A percentile compares a stretch with the other conserved stretches of the same genome.
Conservation (phyloP, 768 basidiomycete species). For the Mycena rosella region DNA sequence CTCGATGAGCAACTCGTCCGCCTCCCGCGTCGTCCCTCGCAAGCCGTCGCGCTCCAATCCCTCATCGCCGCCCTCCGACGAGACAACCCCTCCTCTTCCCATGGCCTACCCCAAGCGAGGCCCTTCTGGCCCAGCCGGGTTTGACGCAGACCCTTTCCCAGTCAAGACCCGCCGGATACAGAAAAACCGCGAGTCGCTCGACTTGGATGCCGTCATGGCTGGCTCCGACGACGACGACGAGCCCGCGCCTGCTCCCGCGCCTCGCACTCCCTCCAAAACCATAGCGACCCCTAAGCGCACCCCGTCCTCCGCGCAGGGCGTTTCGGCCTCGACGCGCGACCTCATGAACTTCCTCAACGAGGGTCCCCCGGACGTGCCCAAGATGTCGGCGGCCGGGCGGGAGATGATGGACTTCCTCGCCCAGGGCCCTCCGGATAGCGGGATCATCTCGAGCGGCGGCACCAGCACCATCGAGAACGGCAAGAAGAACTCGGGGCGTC, state of each 20-base stretch:
- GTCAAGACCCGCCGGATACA: constrained; percentile 65
- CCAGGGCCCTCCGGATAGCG: constrained; percentile 66
- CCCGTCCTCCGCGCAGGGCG: constrained; percentile 42
- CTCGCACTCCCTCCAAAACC: constrained; percentile 37
- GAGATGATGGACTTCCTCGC: constrained; percentile 71
- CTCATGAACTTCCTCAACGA: constrained; percentile 69
- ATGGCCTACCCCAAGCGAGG: constrained; percentile 42
- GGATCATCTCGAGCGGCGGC: constrained; percentile 52
- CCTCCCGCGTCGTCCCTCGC: constrained; percentile 36
- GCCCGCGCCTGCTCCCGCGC: constrained; percentile 36
- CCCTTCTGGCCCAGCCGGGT: constrained; percentile 38
- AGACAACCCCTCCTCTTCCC: constrained; percentile 42
- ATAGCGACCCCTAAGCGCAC: constrained; percentile 37
- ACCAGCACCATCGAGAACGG: constrained; percentile 54
- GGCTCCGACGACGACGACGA: constrained; percentile 73
- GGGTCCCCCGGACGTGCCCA: constrained; percentile 62
- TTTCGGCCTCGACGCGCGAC: constrained; percentile 63
- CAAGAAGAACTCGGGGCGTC: constrained; percentile 67
- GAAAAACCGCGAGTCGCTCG: constrained; percentile 74
- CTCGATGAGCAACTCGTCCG: constrained; percentile 39
- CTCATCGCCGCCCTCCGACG: constrained; percentile 35
- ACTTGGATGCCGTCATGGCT: constrained; percentile 82
- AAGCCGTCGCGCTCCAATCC: constrained; percentile 47
- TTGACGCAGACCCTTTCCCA: constrained; percentile 53
- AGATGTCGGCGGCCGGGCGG: constrained; percentile 58